Conservation (phyloP, 805 yeast genomes). For the Lachancea waltii region DNA sequence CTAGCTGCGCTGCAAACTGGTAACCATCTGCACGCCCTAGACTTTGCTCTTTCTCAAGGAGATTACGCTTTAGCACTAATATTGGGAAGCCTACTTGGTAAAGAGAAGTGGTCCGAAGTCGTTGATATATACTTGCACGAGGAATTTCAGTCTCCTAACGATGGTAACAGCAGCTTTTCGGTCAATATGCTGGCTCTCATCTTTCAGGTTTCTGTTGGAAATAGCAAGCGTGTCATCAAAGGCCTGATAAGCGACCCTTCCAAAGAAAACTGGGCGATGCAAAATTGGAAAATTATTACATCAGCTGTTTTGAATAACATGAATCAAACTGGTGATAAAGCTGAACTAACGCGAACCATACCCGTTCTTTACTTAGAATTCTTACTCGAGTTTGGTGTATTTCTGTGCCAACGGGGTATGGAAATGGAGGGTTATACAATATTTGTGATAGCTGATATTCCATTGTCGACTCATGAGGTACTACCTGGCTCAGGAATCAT, state of each 20-base stretch:
- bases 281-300: slow-evolving; percentile 46
- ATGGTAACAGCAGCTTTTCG: slow-evolving; percentile 36
- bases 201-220: slow-evolving; percentile 61
- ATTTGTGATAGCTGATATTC: slow-evolving; percentile 42
- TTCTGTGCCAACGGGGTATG: slow-evolving; percentile 34
- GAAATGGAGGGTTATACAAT: slow-evolving; percentile 39
- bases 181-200: slow-evolving; percentile 44
- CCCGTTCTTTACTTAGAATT: slow-evolving; percentile 35
- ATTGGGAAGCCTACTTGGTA: slow-evolving; percentile 60
- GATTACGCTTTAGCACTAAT: slow-evolving; percentile 77
- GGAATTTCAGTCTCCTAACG: slow-evolving; percentile 46
- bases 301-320: slow-evolving; percentile 36
- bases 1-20: slow-evolving; percentile 49
- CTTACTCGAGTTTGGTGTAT: slow-evolving; percentile 45
- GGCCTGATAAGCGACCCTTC: slow-evolving; percentile 37
- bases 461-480: slow-evolving; percentile 33
- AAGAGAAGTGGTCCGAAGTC: slow-evolving; percentile 50
- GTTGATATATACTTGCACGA: slow-evolving; percentile 51
- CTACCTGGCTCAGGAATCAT: slow-evolving; percentile 28
- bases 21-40: slow-evolving; percentile 57
- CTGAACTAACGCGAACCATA: slow-evolving; percentile 10
- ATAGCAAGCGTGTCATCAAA: slow-evolving; percentile 45
- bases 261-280: slow-evolving; percentile 43
- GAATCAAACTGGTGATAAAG: slow-evolving; percentile 8
- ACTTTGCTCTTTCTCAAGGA: slow-evolving; percentile 50